A percentile compares a stretch with the other conserved stretches of the same genome.
Evolutionary conservation across 2,329 filamentous ascomycete species (phyloP).

Genomic region (Fusarium nygamai): DNA sequence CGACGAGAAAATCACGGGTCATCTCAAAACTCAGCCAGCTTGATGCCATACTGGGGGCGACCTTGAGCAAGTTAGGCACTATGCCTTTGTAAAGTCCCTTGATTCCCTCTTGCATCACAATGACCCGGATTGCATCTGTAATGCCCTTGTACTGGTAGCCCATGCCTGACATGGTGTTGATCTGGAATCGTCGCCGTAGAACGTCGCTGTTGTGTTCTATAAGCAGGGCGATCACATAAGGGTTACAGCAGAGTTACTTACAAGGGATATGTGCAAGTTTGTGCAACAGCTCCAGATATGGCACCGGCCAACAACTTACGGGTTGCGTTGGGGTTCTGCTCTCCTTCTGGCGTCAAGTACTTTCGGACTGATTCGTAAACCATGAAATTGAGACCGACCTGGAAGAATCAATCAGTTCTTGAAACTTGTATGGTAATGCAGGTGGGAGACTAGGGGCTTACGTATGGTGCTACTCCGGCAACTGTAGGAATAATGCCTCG

Average conservation of each 20-base stretch:
- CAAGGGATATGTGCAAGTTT: conserved; percentile 99
- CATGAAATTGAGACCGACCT: conserved; percentile 98
- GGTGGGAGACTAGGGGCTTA: conserved; percentile 50
- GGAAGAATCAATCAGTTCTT: conserved; percentile 11
- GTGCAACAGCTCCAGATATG: conserved; percentile 93
- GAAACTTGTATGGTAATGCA: background rate
- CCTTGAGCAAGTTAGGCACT: conserved; percentile 93
- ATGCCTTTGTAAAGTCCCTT: conserved; percentile 95
- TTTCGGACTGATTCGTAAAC: conserved; percentile 90
- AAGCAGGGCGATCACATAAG: conserved; percentile 35
- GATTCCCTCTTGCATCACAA: conserved; percentile 84
- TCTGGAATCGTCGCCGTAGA: conserved; percentile 91
- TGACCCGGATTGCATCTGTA: conserved; percentile 82
- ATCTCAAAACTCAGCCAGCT: conserved; percentile 98
- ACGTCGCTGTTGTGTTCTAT: conserved; percentile 72
- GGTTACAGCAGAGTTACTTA: conserved; percentile 56
- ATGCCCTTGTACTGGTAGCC: conserved; percentile 95
- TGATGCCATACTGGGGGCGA: conserved; percentile 97
- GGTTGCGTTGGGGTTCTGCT: conserved; percentile 80
- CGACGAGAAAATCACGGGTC: conserved; percentile 85
- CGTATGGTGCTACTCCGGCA: conserved; percentile 94
- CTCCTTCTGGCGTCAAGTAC: conserved; percentile 86
- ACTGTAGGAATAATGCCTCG: conserved; percentile 94
- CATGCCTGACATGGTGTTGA: conserved; percentile 99
- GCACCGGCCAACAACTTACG: conserved; percentile 91